Base-by-base conservation (phyloP, 2,329 filamentous ascomycete genomes). In the Hypoxylon sp. region DNA sequence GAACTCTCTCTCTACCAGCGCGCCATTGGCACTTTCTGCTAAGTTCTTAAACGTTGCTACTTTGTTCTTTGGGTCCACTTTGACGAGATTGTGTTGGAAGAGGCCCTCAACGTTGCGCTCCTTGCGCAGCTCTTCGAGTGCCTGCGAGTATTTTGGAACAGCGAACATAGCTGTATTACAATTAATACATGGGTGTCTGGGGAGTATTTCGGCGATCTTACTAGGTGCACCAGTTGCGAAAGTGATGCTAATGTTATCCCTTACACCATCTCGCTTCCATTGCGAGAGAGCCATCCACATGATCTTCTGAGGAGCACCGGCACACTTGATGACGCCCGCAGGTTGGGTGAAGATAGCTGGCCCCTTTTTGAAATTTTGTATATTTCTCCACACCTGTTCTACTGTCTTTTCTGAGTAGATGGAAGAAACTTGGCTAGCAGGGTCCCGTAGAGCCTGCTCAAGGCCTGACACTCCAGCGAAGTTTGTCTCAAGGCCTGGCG, bases 201-300 rank as follows among this genome's bases (percentile, higher is more conserved):
- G 5, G 9, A 11, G 2, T 25, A 13, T 21, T 17, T 36, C 49
- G 6, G 14, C 21, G 3, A 43, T 32, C 73, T 68, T 73, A 76
- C 75, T 28, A 5, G 76, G 60, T 21, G 68, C 72, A 11, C 79
- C 79, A 23, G 79, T 81, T 9, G 79, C 79, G 28, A 80, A 81
- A 10, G 73, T 72, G 0, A 77, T 74, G 23, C 76, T 67, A 41
- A 81, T 76, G 19, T 76, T 67, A 46, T 74, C 69, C 25, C 77
- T 70, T 7, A 79, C 74, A 9, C 76, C 78, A 17, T 78, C 75
- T 14, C 75, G 73, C 62, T 78, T 71, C 79, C 79, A 81, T 63
- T 80, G 77, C 7, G 77, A 79, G 23, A 80, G 72, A 2, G 78
- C 79, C 78, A 81, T 79, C 79, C 79, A 81, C 72, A 81, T 73